Evolutionary conservation across 257 asterid genomes (phyloP), one percentile per base, ranked within the genome.

Genomic region (Solanum piurae): DNA sequence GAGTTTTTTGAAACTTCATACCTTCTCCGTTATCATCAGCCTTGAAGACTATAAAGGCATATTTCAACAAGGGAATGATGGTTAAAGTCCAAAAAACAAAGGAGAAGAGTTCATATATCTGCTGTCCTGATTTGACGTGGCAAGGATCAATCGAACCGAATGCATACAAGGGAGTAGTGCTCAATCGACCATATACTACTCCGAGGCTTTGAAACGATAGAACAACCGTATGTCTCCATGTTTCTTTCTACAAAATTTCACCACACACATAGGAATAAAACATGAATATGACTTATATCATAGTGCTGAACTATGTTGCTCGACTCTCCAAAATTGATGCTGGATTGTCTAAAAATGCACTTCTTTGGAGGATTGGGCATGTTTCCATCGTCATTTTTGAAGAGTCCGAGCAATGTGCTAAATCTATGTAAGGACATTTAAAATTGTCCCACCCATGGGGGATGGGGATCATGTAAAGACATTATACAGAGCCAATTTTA

Each of bases 21-120:
- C 99, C 99, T 76, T 97, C 98, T 91, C 98, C 98, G 49, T 95
- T 93, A 60, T 95, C 98, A 90, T 97, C 98, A 60, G 98, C 98
- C 87, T 93, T 92, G 90, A 94, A 89, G 37, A 95, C 94, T 31
- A 97, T 92, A 83, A 92, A 92, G 86, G 92, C 93, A 88, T 97
- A 97, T 90, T 97, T 97, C 87, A 95, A 89, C 93, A 97, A 92
- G 25, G 99, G 96, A 84, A 95, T 92, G 89, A 93, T 86, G 77
- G 98, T 95, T 86, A 97, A 73, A 3, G 98, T 94, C 98, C 98
- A 97, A 91, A 97, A 95, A 42, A 95, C 89, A 87, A 97, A 97
- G 13, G 98, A 95, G 90, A 95, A 93, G 46, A 95, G 97, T 89
- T 95, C 96, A 74, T 89, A 93, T 79, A 95, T 92, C 90, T 97